These are phyloP conservation scores for Dipteronia dyeriana DNA, from an alignment of 345 rosid genomes.

Conservation along the genomic window DNA sequence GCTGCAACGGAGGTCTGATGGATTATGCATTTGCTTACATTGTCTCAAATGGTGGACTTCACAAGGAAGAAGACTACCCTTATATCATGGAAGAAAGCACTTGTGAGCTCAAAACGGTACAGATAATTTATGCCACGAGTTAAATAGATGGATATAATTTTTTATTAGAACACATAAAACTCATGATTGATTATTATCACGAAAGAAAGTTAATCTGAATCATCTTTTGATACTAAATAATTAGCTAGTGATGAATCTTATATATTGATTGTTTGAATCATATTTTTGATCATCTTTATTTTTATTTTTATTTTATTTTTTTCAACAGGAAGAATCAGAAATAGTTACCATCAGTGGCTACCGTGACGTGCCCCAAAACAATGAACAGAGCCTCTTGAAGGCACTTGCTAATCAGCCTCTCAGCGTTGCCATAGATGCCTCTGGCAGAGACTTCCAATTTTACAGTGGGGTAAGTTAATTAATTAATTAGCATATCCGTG, in stretches of 20 bases:
- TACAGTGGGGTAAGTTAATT: slow-evolving; percentile 50
- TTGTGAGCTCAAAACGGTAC: slow-evolving; percentile 48
- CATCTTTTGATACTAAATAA: neutral
- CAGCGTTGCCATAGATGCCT: slow-evolving; percentile 62
- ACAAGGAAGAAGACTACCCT: slow-evolving; percentile 66
- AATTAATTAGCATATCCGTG: neutral
- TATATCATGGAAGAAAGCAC: slow-evolving; percentile 68
- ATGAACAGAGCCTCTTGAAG: slow-evolving; percentile 50
- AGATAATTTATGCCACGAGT: neutral
- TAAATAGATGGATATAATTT: no score
- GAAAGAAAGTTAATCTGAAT: no score
- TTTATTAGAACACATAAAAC: no score
- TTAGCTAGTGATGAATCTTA: neutral
- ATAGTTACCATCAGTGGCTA: slow-evolving; percentile 56
- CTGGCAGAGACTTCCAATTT: slow-evolving; percentile 63
- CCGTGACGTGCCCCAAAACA: slow-evolving; percentile 48
- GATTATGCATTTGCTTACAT: slow-evolving; percentile 58
- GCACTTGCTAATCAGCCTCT: slow-evolving; percentile 45
- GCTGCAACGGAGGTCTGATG: slow-evolving; percentile 68
- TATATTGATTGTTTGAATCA: neutral
- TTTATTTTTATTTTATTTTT: neutral
- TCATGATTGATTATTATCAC: no score
- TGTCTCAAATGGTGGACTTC: slow-evolving; percentile 51
- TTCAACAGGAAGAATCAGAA: slow-evolving; percentile 36
- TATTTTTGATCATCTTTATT: neutral